These are phyloP conservation scores for Candolleomyces efflorescens DNA, from an alignment of 768 basidiomycete genomes.

Conservation along the genomic window DNA sequence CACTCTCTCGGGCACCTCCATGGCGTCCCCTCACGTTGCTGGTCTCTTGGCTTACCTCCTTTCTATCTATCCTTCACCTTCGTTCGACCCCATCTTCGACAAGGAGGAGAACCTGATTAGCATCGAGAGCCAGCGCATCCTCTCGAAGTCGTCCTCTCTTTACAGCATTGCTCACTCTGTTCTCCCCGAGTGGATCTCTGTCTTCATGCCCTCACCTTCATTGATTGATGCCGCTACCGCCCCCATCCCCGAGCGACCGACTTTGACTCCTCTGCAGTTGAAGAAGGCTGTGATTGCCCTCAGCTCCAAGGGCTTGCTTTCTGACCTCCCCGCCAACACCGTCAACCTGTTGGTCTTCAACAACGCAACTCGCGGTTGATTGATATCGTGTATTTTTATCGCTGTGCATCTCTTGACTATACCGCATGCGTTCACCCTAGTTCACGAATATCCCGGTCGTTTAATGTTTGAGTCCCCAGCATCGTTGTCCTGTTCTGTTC, in stretches of 20 bases:
- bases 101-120: constrained; percentile 31
- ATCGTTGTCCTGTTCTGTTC: not conserved
- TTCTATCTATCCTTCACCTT: constrained; percentile 71
- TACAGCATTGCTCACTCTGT: constrained; percentile 52
- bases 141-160: constrained; percentile 24
- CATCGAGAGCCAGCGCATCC: constrained; percentile 28
- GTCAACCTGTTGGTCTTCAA: constrained; percentile 78
- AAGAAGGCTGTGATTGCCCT: constrained; percentile 72
- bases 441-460: not conserved
- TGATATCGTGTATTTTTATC: not conserved
- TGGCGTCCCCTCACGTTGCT: constrained; percentile 92
- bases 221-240: constrained; percentile 39
- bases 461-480: no score
- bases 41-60: constrained; percentile 91
- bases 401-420: not conserved
- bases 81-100: constrained; percentile 52
- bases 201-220: constrained; percentile 51
- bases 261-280: constrained; percentile 64
- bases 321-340: constrained; percentile 47
- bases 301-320: constrained; percentile 47
- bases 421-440: not conserved
- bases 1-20: constrained; percentile 87
- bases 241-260: constrained; percentile 37
- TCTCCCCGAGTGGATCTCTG: constrained; percentile 55
- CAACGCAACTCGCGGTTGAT: constrained; percentile 62